These are phyloP conservation scores for Penicillium paradoxum DNA, from an alignment of 495 filamentous ascomycete species.

Conservation along the genomic window DNA sequence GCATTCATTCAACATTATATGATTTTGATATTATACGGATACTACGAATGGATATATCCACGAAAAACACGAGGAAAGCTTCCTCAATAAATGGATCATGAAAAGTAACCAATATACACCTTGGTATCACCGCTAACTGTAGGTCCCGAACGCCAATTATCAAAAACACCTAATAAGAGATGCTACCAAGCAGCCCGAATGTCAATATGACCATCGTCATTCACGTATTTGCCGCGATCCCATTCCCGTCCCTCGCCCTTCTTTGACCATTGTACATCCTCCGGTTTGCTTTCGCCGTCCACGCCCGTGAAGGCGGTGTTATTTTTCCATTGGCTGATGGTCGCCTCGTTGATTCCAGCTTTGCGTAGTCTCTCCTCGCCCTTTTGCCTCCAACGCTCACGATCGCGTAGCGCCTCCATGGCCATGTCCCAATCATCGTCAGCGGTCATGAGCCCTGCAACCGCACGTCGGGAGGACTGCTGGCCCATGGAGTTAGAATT, in stretches of 20 bases:
- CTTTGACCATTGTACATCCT: conserved; percentile 74
- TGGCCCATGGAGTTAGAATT: conserved; percentile 20
- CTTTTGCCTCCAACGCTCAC: conserved; percentile 71
- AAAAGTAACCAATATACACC: background rate
- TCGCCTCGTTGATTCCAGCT: conserved; percentile 74
- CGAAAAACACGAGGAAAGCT: no score
- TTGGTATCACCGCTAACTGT: conserved; percentile 8
- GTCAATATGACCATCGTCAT: conserved; percentile 55
- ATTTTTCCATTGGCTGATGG: conserved; percentile 75
- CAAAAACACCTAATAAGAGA: background rate
- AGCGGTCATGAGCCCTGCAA: conserved; percentile 39
- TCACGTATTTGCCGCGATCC: conserved; percentile 80
- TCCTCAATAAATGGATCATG: no score
- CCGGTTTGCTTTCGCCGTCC: conserved; percentile 47
- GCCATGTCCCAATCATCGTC: conserved; percentile 79
- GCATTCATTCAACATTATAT: no score
- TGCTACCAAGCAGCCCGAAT: conserved; percentile 46
- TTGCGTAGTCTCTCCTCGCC: conserved; percentile 72
- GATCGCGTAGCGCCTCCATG: conserved; percentile 74
- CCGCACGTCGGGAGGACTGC: conserved; percentile 31
- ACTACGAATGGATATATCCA: no score
- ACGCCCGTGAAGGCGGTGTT: conserved; percentile 34
- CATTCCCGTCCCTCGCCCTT: conserved; percentile 81
- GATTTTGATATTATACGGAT: background rate
- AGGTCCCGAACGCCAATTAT: conserved; percentile 9